phyloP scores from a whole-genome alignment of 495 filamentous ascomycete species.

The Lentithecium fluviatile region DNA sequence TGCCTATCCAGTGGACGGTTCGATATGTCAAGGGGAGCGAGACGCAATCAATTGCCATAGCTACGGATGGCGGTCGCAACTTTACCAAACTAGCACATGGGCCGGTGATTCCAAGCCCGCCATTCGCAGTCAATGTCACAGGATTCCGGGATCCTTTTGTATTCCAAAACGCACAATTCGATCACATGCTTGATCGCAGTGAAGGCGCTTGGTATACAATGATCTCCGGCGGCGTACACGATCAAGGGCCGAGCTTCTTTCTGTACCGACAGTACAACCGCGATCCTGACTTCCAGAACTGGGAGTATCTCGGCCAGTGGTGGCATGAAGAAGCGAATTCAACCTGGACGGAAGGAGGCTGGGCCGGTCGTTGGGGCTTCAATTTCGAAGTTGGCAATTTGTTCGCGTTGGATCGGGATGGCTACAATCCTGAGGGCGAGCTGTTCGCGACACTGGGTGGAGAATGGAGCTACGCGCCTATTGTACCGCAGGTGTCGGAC shows the following conservation, averaged over 20 bases:
- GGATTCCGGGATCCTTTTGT: constrained; percentile 3
- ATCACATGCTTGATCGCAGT: background rate
- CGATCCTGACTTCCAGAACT: constrained; percentile 2
- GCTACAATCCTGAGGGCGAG: constrained; percentile 5
- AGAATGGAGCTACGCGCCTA: constrained; percentile 8
- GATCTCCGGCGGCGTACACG: background rate
- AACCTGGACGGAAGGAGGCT: constrained; percentile 1
- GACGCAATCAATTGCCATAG: too few species aligned
- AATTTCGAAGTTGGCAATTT: constrained; percentile 4
- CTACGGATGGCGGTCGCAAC: background rate
- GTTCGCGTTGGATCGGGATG: background rate
- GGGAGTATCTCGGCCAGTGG: constrained; percentile 6
- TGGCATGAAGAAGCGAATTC: constrained; percentile 1
- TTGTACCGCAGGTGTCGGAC: background rate
- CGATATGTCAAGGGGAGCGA: too few species aligned
- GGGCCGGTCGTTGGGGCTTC: constrained; percentile 2
- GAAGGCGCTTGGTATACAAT: background rate
- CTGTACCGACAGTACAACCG: background rate
- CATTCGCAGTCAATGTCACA: constrained; percentile 4
- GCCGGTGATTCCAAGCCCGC: background rate
- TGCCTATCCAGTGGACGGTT: too few species aligned
- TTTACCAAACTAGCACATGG: background rate
- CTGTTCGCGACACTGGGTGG: background rate
- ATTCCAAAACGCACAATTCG: constrained; percentile 1
- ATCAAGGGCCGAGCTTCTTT: background rate